Conservation (phyloP, 2,329 filamentous ascomycete species). For the Exophiala sp. region DNA sequence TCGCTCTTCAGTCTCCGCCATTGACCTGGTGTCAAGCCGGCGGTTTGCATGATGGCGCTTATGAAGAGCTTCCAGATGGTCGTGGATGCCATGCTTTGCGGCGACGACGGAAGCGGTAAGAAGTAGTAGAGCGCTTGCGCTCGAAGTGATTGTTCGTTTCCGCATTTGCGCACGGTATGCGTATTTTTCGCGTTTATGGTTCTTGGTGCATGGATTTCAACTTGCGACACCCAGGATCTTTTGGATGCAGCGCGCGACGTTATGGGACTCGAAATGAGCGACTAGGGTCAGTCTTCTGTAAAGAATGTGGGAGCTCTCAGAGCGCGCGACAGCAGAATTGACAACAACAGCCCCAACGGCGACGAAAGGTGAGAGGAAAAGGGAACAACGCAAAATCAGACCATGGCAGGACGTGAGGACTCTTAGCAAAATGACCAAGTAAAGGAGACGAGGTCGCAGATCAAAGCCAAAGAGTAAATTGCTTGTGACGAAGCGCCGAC, state of each 20-base stretch:
- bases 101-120: constrained; percentile 33
- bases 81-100: constrained; percentile 29
- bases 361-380: constrained; percentile 9
- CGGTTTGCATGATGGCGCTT: constrained; percentile 34
- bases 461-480: constrained; percentile 16
- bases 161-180: constrained; percentile 25
- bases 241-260: neutral
- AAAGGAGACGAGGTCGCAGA: constrained; percentile 8
- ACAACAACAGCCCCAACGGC: constrained; percentile 21
- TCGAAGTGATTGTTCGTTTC: constrained; percentile 29
- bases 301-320: constrained; percentile 27
- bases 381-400: neutral
- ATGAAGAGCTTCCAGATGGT: constrained; percentile 34
- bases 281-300: constrained; percentile 27
- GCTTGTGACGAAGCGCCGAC: constrained; percentile 15
- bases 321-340: constrained; percentile 18
- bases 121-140: constrained; percentile 35
- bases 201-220: constrained; percentile 11
- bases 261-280: constrained; percentile 23
- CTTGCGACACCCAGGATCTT: constrained; percentile 9
- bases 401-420: neutral
- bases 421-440: no score
- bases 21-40: constrained; percentile 26
- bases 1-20: constrained; percentile 25
- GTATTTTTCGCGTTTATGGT: constrained; percentile 6